Conservation (phyloP, 805 yeast species). For the Metschnikowia similis region DNA sequence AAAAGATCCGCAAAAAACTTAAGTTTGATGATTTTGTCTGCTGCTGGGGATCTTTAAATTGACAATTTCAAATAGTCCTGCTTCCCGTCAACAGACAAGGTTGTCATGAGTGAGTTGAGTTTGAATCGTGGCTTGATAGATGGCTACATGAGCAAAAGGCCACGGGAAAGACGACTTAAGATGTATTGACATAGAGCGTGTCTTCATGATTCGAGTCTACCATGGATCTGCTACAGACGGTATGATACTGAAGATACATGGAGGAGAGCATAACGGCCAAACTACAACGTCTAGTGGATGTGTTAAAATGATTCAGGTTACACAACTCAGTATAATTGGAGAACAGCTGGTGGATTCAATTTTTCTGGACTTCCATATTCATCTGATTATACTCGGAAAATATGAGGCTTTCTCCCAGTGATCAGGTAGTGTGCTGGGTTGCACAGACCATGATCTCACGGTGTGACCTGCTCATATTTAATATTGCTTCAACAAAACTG, state of each 20-base stretch:
- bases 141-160: slow-evolving; percentile 40
- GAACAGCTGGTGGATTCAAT: too few species aligned
- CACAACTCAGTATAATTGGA: too few species aligned
- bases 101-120: slow-evolving; percentile 37
- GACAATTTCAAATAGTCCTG: slow-evolving; percentile 40
- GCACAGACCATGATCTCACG: too few species aligned
- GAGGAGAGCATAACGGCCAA: too few species aligned
- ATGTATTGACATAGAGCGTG: slow-evolving; percentile 26
- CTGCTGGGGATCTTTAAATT: slow-evolving; percentile 59
- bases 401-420: too few species aligned
- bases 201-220: slow-evolving; percentile 58
- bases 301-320: too few species aligned
- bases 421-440: too few species aligned
- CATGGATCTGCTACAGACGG: slow-evolving; percentile 85
- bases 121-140: slow-evolving; percentile 33
- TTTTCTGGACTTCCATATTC: too few species aligned
- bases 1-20: slow-evolving; percentile 30
- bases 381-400: too few species aligned
- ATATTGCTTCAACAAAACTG: too few species aligned
- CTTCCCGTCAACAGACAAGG: slow-evolving; percentile 15
- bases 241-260: slow-evolving; percentile 40
- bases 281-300: too few species aligned
- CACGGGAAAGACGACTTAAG: slow-evolving; percentile 16
- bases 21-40: slow-evolving; percentile 49
- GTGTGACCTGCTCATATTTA: too few species aligned